A percentile compares a stretch with the other conserved stretches of the same genome.
These are phyloP conservation scores for Thielaviopsis punctulata DNA, from an alignment of 2,329 filamentous ascomycete genomes.

Conservation along the genomic window DNA sequence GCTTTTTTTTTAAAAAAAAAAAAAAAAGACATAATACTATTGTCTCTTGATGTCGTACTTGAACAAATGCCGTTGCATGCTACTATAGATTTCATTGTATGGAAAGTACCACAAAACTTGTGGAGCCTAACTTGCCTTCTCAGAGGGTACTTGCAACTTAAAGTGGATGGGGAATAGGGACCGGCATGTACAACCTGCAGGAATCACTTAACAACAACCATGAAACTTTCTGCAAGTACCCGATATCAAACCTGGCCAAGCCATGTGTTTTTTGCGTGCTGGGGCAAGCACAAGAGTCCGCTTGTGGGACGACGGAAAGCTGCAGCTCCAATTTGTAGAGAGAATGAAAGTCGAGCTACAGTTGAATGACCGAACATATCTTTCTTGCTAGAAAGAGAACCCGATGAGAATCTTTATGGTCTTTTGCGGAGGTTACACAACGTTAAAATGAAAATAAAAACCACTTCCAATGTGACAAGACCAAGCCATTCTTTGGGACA, in stretches of 20 bases:
- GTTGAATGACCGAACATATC: too few species aligned
- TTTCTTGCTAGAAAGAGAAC: too few species aligned
- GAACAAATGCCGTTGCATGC: not conserved
- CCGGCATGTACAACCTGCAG: not conserved
- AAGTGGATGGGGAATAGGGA: not conserved
- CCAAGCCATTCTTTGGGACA: too few species aligned
- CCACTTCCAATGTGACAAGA: not conserved
- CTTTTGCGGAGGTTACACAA: not conserved
- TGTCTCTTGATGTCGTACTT: not conserved
- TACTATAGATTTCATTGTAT: not conserved
- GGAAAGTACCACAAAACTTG: not conserved
- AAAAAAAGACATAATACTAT: not conserved
- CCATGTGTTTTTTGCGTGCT: not conserved
- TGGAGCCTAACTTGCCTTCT: not conserved
- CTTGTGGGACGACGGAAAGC: not conserved
- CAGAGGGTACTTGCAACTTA: not conserved
- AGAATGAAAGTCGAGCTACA: too few species aligned
- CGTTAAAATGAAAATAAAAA: not conserved
- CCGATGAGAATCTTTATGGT: not conserved
- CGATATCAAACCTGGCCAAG: not conserved
- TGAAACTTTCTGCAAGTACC: not conserved
- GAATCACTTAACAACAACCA: not conserved
- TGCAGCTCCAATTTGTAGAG: not conserved
- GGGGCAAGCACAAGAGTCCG: not conserved
- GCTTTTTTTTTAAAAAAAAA: too few species aligned